Evolutionary conservation across 2,329 filamentous ascomycete species (phyloP).

Genomic region (Penicillium sp.): DNA sequence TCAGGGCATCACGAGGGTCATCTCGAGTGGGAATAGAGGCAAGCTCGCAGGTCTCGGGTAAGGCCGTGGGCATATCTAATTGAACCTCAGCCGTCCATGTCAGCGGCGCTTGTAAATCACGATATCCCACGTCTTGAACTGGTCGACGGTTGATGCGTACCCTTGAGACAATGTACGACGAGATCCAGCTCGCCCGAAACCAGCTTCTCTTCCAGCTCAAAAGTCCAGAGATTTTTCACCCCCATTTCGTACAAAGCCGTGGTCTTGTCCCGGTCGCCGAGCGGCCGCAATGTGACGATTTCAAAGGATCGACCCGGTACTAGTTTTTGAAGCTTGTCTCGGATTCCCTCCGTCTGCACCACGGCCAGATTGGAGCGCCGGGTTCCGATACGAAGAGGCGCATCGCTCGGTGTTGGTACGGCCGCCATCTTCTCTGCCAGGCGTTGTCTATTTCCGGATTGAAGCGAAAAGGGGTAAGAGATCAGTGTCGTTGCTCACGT

Average conservation of each 20-base stretch:
- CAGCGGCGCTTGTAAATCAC: too few relatives aligned
- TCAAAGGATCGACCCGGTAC: slow-evolving; percentile 5
- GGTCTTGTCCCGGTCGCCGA: slow-evolving; percentile 10
- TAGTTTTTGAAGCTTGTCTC: neutral
- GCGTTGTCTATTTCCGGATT: too few relatives aligned
- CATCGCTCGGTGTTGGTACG: neutral
- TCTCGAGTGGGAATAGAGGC: slow-evolving; percentile 69
- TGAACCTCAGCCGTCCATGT: neutral
- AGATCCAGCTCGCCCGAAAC: slow-evolving; percentile 63
- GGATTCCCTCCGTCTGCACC: slow-evolving; percentile 11
- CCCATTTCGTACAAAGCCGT: slow-evolving; percentile 12
- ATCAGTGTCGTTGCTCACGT: too few relatives aligned
- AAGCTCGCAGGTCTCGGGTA: slow-evolving; percentile 66
- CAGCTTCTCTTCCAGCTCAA: slow-evolving; percentile 73
- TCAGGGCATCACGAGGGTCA: slow-evolving; percentile 60
- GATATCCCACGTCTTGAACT: neutral
- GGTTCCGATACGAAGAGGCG: slow-evolving; percentile 6
- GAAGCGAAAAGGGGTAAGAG: too few relatives aligned
- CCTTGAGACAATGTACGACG: slow-evolving; percentile 83
- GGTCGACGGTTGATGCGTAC: neutral
- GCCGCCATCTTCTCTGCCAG: neutral
- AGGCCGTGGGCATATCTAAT: slow-evolving; percentile 70
- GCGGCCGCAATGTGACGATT: slow-evolving; percentile 5
- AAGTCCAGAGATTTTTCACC: slow-evolving; percentile 58
- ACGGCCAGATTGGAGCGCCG: slow-evolving; percentile 13